Conservation (phyloP, 2,329 filamentous ascomycete species). For the Cercospora sojina region DNA sequence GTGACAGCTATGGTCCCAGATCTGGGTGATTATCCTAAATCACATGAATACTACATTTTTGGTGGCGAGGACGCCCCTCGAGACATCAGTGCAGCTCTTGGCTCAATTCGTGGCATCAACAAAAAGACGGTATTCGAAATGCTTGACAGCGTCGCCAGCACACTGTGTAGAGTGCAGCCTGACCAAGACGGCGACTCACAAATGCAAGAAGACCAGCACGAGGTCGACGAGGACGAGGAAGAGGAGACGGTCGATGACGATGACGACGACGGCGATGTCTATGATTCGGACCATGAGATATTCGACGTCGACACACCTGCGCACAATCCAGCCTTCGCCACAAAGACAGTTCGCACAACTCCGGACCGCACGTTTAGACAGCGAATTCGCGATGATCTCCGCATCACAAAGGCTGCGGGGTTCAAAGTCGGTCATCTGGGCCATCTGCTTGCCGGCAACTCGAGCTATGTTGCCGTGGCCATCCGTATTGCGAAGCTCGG, state of each 20-base stretch:
- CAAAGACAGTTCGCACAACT: conserved; percentile 8
- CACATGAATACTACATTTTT: conserved; percentile 59
- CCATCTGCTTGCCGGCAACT: conserved; percentile 49
- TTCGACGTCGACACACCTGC: conserved; percentile 25
- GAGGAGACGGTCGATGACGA: conserved; percentile 32
- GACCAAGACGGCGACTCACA: conserved; percentile 46
- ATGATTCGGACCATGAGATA: conserved; percentile 31
- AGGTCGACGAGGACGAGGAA: conserved; percentile 39
- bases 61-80: conserved; percentile 50
- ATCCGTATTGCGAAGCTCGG: conserved; percentile 67
- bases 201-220: conserved; percentile 38
- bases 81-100: conserved; percentile 46
- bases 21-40: conserved; percentile 59
- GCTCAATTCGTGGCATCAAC: conserved; percentile 46
- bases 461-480: conserved; percentile 63
- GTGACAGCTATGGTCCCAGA: conserved; percentile 50
- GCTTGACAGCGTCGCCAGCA: conserved; percentile 47
- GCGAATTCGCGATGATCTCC: conserved; percentile 55
- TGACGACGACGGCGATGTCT: conserved; percentile 42
- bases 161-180: conserved; percentile 36
- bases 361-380: conserved; percentile 21
- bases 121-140: conserved; percentile 52
- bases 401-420: conserved; percentile 60
- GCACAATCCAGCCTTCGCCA: conserved; percentile 16
- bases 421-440: conserved; percentile 67